Evolutionary conservation across 495 filamentous ascomycete genomes (phyloP), one percentile per base, ranked within the genome.

Genomic region (Aspergillus wentii): DNA sequence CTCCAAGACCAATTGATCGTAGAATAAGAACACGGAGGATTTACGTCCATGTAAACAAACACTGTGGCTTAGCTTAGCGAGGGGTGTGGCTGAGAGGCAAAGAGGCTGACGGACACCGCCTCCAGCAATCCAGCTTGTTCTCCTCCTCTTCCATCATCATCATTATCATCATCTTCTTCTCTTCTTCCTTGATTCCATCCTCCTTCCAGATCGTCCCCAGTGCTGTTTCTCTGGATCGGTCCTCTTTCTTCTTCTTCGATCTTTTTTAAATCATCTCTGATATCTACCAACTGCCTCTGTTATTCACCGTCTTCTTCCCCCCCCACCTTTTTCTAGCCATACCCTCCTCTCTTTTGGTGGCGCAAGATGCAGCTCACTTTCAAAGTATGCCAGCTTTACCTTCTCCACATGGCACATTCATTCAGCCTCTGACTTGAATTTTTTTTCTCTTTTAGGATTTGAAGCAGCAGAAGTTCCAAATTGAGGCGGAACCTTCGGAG

Each of bases 401-500:
- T 39, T 45, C 37, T 49, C 43, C 48, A 49, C 47, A 43, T 40
- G 37, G 44, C 17, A 14, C 30, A 23, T 23, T 39, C 34, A 26
- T 35, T 33, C 31, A 31, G 14, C n/a, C 25, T n/a, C 48, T 61
- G 44, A 59, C 38, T 27, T 17, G 10, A 18, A 43, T 43, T 28
- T 30, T 42, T 37, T 21, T 28, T 37, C 21, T 28, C 38, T 18
- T 43, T 21, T 46, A 94, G 89, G 92, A 98, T 68, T 74, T 98
- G 54, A 96, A 95, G 72, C 91, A 97, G 60, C 86, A 95, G 56
- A 96, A 95, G 75, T 98, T 98, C 62, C 75, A 79, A 41, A 82
- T 98, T 68, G 91, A 97, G 49, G 86, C 83, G 42, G 92, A 97
- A 61, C 88, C 90, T 37, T 83, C 85, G 41, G 89, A 95, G 57